Base-by-base conservation (phyloP, 1,284 basidiomycete genomes). In the Papiliotrema fonsecae region DNA sequence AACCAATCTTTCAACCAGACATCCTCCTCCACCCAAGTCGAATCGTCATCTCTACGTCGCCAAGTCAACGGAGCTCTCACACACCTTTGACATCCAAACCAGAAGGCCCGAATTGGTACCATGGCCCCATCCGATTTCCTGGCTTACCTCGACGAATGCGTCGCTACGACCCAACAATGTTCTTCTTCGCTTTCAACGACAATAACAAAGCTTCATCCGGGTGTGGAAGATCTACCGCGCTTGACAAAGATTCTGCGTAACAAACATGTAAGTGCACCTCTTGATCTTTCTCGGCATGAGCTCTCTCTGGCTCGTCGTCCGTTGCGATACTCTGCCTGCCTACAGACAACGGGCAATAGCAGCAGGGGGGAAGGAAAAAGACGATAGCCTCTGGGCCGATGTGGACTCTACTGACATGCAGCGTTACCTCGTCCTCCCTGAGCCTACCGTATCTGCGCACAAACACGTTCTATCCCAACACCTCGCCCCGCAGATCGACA, bases 381-480 rank as follows among this genome's bases (percentile, higher is more conserved):
- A n/a, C n/a, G n/a, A n/a, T n/a, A n/a, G n/a, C n/a, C n/a, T n/a
- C n/a, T n/a, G n/a, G n/a, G n/a, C n/a, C n/a, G n/a, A 10, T 26
- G 10, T 18, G 19, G n/a, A 21, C 30, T 9, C 16, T 21, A 24
- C 21, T 42, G 18, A 48, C 39, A 18, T 10, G 6, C 44, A 74
- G 71, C 67, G 65, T 39, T 74, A 58, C 60, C 61, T 74, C 18
- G 56, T 73, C 35, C 52, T 74, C 2, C 71, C 72, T 25, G 54
- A 60, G 36, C 65, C 69, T 3, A 57, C 61, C 0, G 60, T 74
- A 31, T 36, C 49, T 42, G 50, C 60, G 6, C 67, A 70, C 47
- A 67, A 69, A 55, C 49, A 52, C 11, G 58, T 62, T 16, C 58
- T 72, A 22, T 61, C 66, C 2, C 46, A 60, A n/a, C 60, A 62